Evolutionary conservation across 345 rosid genomes (phyloP).

Genomic region (Acer campestre): DNA sequence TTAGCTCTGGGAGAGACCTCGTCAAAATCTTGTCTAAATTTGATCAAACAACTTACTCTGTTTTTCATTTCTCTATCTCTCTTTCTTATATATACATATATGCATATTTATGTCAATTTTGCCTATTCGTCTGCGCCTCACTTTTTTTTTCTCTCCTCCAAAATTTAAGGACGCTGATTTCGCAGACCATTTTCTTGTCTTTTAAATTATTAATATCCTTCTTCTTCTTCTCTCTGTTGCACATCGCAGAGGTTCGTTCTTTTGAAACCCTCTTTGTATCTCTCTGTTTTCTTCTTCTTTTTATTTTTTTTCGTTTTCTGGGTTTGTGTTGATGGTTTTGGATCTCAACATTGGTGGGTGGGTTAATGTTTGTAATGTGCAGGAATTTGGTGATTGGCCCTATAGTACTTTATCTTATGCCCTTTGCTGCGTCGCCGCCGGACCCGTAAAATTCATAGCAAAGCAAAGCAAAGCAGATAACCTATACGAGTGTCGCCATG

Average conservation of each 20-base stretch:
- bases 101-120: neutral
- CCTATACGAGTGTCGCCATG: conserved; percentile 41
- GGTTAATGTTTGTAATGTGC: conserved; percentile 5
- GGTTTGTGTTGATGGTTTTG: neutral
- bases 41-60: neutral
- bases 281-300: conserved; percentile 4
- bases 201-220: conserved; percentile 26
- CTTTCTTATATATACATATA: neutral
- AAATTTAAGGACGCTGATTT: conserved; percentile 13
- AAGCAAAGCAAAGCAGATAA: conserved; percentile 1
- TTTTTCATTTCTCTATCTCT: neutral
- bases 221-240: conserved; percentile 20
- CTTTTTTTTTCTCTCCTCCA: conserved; percentile 22
- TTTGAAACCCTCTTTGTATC: neutral
- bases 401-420: conserved; percentile 25
- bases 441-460: conserved; percentile 15
- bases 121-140: conserved; percentile 24
- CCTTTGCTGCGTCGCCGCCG: conserved; percentile 39
- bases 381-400: conserved; percentile 46
- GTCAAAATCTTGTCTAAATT: conserved; percentile 16
- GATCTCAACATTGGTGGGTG: neutral
- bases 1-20: conserved; percentile 15
- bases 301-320: neutral
- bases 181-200: conserved; percentile 26
- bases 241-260: conserved; percentile 50